Evolutionary conservation across 163 green algal genomes (phyloP).

Genomic region (Scenedesmus sp.): DNA sequence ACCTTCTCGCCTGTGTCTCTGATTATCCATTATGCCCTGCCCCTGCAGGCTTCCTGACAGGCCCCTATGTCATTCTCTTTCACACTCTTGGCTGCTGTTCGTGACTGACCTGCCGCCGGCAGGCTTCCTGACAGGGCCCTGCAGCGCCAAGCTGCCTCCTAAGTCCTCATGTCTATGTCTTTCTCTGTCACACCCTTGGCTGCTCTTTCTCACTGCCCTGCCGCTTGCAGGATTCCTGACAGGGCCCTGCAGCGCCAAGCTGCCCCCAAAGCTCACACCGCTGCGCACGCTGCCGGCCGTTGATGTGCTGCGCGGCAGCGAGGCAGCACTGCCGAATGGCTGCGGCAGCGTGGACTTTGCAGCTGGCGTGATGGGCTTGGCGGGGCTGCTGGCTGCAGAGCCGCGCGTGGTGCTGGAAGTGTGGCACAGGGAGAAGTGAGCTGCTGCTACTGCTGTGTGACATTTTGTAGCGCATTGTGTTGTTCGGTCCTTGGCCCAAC

Average conservation of each 20-base stretch:
- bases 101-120: no score
- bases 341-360: slow-evolving; percentile 67
- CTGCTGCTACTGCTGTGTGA: no score
- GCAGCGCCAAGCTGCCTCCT: slow-evolving; percentile 61
- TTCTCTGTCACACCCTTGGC: no score
- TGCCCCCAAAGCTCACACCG: slow-evolving; percentile 63
- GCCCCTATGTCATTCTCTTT: no score
- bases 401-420: slow-evolving; percentile 72
- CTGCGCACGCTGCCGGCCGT: slow-evolving; percentile 69
- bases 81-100: no score
- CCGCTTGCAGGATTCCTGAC: slow-evolving; percentile 64
- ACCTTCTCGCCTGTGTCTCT: no score
- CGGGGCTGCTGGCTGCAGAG: slow-evolving; percentile 66
- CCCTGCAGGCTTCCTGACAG: no score
- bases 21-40: no score
- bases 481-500: no score
- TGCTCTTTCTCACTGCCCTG: not conserved
- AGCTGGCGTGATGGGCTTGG: slow-evolving; percentile 72
- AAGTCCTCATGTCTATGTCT: slow-evolving; percentile 31
- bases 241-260: slow-evolving; percentile 47
- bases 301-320: slow-evolving; percentile 66
- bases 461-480: slow-evolving; percentile 39
- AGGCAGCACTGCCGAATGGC: slow-evolving; percentile 66
- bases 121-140: slow-evolving; percentile 62
- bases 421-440: slow-evolving; percentile 75